Base-by-base conservation (phyloP, 1,139 yeast species). In the Zhuliangozyma parablackwelliae region DNA sequence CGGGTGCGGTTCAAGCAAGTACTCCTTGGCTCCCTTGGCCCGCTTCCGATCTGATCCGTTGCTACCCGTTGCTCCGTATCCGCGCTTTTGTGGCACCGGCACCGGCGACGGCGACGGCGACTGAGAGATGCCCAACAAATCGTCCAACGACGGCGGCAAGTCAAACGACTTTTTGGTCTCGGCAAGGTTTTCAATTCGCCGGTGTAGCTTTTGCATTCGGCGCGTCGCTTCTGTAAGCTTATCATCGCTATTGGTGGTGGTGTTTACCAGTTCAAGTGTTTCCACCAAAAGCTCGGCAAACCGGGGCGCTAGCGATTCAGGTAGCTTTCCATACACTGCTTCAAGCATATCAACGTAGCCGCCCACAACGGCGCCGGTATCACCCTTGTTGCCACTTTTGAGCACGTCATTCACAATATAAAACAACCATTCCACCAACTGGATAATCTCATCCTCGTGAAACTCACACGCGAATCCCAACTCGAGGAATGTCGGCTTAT, bases 131-230 rank as follows among this genome's bases (percentile, higher is more conserved):
- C 54, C 57, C 30, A 56, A 40, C 7, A 58, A 31, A 11, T 54
- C 60, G 32, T 57, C 61, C 26, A 57, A 44, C 3, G 58, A 46
- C 1, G 62, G 62, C 5, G 59, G 58, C 2, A 52, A 46, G 11
- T 41, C 49, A 33, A 45, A 55, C 25, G 36, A 20, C 24, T 31
- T 29, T 29, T 37, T 40, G 10, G 37, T 37, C 9, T 29, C 21
- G 7, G 30, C 32, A 21, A 35, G 29, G 26, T 30, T 31, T 7
- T 29, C 30, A 6, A 42, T 21, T 21, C 28, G 30, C 42, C 37
- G 16, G 16, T 16, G 16, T 16, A 34, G 21, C 33, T 32, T 21
- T 21, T 32, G 20, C 28, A 23, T 4, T 24, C 12, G 16, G 16
- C 16, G 16, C 4, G 16, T 16, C 16, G 16, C 16, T 4, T 16